Evolutionary conservation across 495 filamentous ascomycete species (phyloP).

Genomic region (Annulohypoxylon maeteangense): DNA sequence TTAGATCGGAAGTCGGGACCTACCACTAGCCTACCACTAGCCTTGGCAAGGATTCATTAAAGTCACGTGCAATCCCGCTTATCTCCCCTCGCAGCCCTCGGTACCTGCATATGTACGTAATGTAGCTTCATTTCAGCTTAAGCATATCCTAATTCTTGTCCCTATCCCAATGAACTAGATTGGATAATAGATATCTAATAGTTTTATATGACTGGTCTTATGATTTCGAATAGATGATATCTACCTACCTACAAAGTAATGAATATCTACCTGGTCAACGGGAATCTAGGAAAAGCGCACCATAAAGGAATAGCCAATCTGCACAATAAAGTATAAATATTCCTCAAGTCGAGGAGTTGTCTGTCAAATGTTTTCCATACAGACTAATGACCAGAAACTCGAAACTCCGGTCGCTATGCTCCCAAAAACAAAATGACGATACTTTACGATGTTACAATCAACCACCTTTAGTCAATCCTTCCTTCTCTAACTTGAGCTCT

Average conservation of each 20-base stretch:
- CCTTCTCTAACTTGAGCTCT: constrained; percentile 51
- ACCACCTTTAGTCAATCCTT: constrained; percentile 44
- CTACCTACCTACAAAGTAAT: background rate
- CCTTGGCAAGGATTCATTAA: constrained; percentile 19
- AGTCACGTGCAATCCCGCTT: constrained; percentile 46
- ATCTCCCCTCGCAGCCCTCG: background rate
- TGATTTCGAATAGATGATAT: background rate
- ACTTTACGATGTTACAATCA: constrained; percentile 16
- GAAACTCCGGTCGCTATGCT: constrained; percentile 36
- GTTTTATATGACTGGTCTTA: background rate
- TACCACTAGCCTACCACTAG: constrained; percentile 17
- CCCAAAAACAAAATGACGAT: background rate
- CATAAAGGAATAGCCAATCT: background rate
- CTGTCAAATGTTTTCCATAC: constrained; percentile 5
- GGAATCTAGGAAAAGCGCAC: background rate
- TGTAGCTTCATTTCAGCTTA: background rate
- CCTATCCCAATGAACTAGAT: background rate
- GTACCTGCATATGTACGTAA: constrained; percentile 19
- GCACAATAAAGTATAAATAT: background rate
- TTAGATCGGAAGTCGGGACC: constrained; percentile 21
- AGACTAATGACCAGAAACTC: constrained; percentile 21
- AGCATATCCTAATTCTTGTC: background rate
- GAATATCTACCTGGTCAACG: background rate
- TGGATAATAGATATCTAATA: background rate
- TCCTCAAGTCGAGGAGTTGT: background rate